Evolutionary conservation across 2,329 filamentous ascomycete genomes (phyloP).

Genomic region (Aureobasidium sp.): DNA sequence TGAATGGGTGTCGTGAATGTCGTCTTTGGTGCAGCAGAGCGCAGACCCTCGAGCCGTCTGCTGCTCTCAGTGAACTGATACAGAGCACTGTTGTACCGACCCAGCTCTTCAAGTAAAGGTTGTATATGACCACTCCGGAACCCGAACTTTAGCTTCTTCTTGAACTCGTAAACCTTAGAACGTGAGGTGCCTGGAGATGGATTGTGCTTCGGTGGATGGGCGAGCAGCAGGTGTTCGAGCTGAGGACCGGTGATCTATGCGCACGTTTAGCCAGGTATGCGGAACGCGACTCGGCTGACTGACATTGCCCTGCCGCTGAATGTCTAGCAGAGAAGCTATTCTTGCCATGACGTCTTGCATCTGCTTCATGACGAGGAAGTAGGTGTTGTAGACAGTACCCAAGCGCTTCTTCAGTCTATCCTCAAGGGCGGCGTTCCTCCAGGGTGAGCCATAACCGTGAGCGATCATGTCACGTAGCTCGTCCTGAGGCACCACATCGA

Average conservation of each 20-base stretch:
- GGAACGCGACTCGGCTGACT: neutral
- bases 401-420: neutral
- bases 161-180: neutral
- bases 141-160: neutral
- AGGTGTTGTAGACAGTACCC: neutral
- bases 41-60: neutral
- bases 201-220: neutral
- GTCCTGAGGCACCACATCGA: neutral
- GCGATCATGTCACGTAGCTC: neutral
- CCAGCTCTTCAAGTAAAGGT: neutral
- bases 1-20: neutral
- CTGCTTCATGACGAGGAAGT: neutral
- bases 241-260: neutral
- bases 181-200: neutral
- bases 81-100: neutral
- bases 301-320: neutral
- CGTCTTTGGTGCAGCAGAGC: neutral
- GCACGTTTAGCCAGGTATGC: neutral
- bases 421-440: neutral
- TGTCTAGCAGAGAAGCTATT: neutral
- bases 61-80: neutral
- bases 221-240: neutral
- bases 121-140: neutral
- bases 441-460: neutral
- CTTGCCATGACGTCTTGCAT: neutral